A percentile compares a stretch with the other conserved stretches of the same genome.
phyloP scores from a whole-genome alignment of 2,329 filamentous ascomycete genomes.

The Gnomoniopsis sp. region DNA sequence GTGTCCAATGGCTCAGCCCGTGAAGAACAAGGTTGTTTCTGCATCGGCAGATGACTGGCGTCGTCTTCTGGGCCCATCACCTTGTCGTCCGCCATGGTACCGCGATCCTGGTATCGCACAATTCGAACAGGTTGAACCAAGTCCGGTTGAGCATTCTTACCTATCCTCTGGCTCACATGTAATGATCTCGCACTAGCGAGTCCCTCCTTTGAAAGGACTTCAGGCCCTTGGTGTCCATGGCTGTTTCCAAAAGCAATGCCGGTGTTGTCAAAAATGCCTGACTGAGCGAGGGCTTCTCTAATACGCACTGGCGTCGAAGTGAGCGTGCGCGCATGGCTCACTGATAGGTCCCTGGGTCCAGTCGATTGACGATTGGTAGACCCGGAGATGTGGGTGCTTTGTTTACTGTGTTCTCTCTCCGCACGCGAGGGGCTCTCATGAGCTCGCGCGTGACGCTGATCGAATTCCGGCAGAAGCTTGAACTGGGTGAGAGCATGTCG shows the following conservation, averaged over 20 bases:
- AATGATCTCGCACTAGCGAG: background rate
- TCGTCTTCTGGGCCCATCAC: background rate
- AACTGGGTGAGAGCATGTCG: background rate
- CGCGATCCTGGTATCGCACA: conserved; percentile 21
- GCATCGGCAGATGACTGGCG: background rate
- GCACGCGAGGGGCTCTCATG: background rate
- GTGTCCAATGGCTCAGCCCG: background rate
- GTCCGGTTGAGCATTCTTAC: background rate
- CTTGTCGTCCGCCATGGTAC: conserved; percentile 11
- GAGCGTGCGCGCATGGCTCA: background rate
- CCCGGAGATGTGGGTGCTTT: conserved; percentile 22
- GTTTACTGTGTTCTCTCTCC: conserved; percentile 3
- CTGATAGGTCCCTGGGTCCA: background rate
- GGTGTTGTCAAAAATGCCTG: conserved; percentile 2
- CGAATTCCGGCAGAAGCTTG: background rate
- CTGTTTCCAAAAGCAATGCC: background rate
- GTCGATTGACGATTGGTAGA: conserved; percentile 17
- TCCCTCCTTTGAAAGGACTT: background rate
- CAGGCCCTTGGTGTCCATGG: background rate
- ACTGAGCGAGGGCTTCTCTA: background rate
- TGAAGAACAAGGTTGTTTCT: background rate
- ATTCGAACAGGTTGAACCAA: conserved; percentile 10
- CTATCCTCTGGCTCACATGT: background rate
- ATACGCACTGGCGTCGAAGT: background rate
- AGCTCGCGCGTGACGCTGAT: background rate